Evolutionary conservation across 2,329 filamentous ascomycete species (phyloP).

Genomic region (Colletotrichum cordylinicola): DNA sequence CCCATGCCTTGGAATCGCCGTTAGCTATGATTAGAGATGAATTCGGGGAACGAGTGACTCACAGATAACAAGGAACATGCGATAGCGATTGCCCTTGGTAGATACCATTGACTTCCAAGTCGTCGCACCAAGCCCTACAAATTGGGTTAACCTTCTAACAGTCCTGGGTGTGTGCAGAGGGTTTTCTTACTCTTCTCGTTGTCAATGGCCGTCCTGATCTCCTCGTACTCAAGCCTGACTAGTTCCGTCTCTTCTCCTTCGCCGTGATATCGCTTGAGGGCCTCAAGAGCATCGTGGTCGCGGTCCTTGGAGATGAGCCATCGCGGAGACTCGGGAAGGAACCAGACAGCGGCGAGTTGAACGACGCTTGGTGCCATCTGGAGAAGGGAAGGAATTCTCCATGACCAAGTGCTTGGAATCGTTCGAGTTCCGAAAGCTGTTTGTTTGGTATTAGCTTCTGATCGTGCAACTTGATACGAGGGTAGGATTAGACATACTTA

Average conservation of each 20-base stretch:
- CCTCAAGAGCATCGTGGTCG: conserved; percentile 54
- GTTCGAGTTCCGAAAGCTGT: conserved; percentile 44
- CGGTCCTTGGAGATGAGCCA: conserved; percentile 65
- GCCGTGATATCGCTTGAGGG: conserved; percentile 62
- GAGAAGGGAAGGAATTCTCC: conserved; percentile 32
- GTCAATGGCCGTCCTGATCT: conserved; percentile 41
- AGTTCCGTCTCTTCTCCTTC: conserved; percentile 58
- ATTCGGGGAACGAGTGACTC: background rate
- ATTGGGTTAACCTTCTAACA: background rate
- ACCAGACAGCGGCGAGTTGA: conserved; percentile 43
- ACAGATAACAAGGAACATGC: conserved; percentile 40
- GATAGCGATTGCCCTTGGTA: conserved; percentile 35
- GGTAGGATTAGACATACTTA: conserved; percentile 26
- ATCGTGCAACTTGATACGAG: background rate
- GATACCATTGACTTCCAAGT: conserved; percentile 34
- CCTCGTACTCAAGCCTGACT: conserved; percentile 56
- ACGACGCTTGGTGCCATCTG: conserved; percentile 25
- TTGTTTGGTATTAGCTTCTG: background rate
- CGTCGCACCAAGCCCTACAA: conserved; percentile 25
- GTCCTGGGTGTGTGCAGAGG: background rate
- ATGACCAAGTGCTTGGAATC: conserved; percentile 42
- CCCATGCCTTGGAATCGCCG: conserved; percentile 35
- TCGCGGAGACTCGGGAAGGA: conserved; percentile 67
- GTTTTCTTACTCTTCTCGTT: conserved; percentile 43
- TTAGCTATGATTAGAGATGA: background rate